phyloP scores from a whole-genome alignment of 805 yeast genomes.

The Nakazawaea ambrosiae region DNA sequence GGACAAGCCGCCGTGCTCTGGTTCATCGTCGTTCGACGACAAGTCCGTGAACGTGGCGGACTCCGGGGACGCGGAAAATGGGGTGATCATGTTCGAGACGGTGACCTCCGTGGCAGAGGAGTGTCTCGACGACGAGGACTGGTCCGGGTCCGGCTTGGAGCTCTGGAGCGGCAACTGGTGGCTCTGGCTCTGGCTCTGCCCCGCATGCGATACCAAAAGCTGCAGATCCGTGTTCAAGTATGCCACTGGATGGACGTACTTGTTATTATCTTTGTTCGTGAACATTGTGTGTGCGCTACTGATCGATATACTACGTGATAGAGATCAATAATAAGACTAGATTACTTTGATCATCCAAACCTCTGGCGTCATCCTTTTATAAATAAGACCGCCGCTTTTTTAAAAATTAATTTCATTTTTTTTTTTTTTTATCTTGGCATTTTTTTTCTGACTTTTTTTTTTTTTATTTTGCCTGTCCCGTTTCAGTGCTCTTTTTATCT shows the following conservation, averaged over 20 bases:
- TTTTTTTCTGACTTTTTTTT: too few species aligned
- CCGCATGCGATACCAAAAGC: too few species aligned
- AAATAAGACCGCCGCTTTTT: background rate
- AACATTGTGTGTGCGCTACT: too few species aligned
- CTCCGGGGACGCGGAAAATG: constrained; percentile 7
- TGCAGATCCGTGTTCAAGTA: constrained; percentile 6
- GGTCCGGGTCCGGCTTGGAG: too few species aligned
- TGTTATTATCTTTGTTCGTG: constrained; percentile 1
- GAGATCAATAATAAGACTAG: too few species aligned
- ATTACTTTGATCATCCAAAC: too few species aligned
- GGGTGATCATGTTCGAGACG: background rate
- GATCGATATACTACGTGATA: too few species aligned
- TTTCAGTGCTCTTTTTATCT: too few species aligned
- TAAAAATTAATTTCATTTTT: too few species aligned
- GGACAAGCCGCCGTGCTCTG: background rate
- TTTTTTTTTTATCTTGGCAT: background rate
- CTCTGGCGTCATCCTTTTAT: too few species aligned
- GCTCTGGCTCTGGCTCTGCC: background rate
- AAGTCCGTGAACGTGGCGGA: constrained; percentile 8
- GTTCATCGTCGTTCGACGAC: constrained; percentile 9
- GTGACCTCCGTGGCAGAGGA: constrained; percentile 3
- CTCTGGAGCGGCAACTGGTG: background rate
- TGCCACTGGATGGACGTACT: constrained; percentile 10
- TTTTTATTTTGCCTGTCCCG: too few species aligned
- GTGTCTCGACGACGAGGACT: background rate